Percentiles rank a stretch among this genome's conserved stretches.
These are phyloP conservation scores for Darksidea phi DNA, from an alignment of 495 filamentous ascomycete genomes.

Conservation along the genomic window DNA sequence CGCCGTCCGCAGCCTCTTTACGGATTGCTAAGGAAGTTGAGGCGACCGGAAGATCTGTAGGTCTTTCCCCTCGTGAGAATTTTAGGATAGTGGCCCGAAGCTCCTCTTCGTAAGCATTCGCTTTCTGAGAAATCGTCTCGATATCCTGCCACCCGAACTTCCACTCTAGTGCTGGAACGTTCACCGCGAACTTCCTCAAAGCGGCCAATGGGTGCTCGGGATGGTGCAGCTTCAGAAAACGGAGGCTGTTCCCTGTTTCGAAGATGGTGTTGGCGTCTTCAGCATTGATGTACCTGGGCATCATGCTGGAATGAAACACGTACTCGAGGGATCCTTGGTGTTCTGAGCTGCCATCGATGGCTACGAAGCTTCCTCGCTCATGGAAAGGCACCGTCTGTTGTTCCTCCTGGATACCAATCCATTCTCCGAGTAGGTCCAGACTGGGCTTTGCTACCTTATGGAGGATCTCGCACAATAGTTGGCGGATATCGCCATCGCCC, in stretches of 20 bases:
- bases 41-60: not conserved
- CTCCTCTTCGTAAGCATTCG: slow-evolving; percentile 61
- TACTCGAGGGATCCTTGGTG: slow-evolving; percentile 56
- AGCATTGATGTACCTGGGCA: slow-evolving; percentile 29
- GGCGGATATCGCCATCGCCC: slow-evolving; percentile 58
- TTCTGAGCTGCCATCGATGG: slow-evolving; percentile 58
- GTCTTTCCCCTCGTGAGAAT: not conserved
- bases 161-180: slow-evolving; percentile 64
- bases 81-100: slow-evolving; percentile 47
- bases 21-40: not conserved
- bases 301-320: slow-evolving; percentile 25
- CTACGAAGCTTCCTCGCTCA: slow-evolving; percentile 21
- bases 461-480: slow-evolving; percentile 64
- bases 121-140: slow-evolving; percentile 58
- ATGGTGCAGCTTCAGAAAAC: slow-evolving; percentile 69
- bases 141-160: slow-evolving; percentile 75
- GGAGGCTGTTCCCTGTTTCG: slow-evolving; percentile 77
- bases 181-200: slow-evolving; percentile 45
- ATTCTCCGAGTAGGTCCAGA: slow-evolving; percentile 68
- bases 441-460: slow-evolving; percentile 65
- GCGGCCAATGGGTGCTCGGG: slow-evolving; percentile 73
- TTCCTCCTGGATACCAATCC: slow-evolving; percentile 67
- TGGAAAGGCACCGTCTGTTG: slow-evolving; percentile 48
- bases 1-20: no score
- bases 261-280: slow-evolving; percentile 36